A percentile compares a stretch with the other conserved stretches of the same genome.
Evolutionary conservation across 768 basidiomycete genomes (phyloP).

Genomic region (Termitomyces sp.): DNA sequence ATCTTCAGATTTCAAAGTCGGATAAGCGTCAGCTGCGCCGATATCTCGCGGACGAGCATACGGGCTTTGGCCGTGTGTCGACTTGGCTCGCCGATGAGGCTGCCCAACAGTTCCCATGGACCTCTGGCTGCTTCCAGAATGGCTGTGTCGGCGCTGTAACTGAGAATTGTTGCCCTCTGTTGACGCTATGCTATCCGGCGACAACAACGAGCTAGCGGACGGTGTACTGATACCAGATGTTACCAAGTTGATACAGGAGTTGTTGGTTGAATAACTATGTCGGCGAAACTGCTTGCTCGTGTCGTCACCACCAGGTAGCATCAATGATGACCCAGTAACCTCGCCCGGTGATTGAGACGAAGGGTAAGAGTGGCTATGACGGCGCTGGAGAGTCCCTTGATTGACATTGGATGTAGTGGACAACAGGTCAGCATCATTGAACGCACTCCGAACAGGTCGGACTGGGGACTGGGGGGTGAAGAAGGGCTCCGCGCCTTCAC

Average conservation of each 20-base stretch:
- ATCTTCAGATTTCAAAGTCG: neutral
- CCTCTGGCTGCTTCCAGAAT: neutral
- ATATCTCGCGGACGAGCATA: slow-evolving; percentile 7
- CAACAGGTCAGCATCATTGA: neutral
- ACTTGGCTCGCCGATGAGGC: slow-evolving; percentile 7
- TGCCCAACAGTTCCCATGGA: neutral
- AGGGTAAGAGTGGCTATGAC: neutral
- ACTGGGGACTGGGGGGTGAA: neutral
- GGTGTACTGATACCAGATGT: neutral
- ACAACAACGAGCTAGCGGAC: neutral
- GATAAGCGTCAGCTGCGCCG: neutral
- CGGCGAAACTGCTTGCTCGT: slow-evolving; percentile 1
- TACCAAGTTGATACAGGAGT: neutral
- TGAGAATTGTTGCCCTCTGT: neutral
- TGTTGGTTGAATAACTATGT: slow-evolving; percentile 7
- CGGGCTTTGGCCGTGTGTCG: slow-evolving; percentile 7
- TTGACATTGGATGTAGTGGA: neutral
- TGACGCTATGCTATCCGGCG: neutral
- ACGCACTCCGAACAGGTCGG: neutral
- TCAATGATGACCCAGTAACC: neutral
- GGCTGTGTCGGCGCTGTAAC: slow-evolving; percentile 13
- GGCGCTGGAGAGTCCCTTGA: neutral
- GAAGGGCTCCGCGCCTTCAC: neutral
- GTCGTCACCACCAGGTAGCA: neutral
- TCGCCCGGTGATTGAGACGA: neutral